phyloP scores from a whole-genome alignment of 208 protist species.

The Trypanosoma mega region DNA sequence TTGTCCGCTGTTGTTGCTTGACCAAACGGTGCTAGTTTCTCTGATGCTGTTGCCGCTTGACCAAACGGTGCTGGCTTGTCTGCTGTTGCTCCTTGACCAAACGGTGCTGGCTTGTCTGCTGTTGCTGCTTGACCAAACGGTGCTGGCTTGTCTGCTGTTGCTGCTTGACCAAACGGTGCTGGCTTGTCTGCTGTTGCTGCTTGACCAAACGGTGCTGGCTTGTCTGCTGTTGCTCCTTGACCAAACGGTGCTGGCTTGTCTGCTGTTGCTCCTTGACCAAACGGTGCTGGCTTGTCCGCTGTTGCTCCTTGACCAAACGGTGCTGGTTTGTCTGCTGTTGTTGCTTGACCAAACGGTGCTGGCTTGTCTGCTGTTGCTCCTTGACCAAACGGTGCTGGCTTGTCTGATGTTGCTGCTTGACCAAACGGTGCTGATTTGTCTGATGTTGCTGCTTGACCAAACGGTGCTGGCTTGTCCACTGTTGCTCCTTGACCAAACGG shows the following conservation, averaged over 20 bases:
- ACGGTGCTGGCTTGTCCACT: not conserved
- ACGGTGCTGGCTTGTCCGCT: constrained; percentile 3
- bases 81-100: constrained; percentile 11
- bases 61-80: constrained; percentile 1
- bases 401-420: not conserved
- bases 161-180: constrained; percentile 8
- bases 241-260: constrained; percentile 11
- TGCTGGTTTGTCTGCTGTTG: constrained; percentile 7
- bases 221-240: constrained; percentile 5
- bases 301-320: not conserved
- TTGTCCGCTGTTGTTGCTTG: constrained; percentile 5
- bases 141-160: constrained; percentile 1
- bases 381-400: constrained; percentile 1
- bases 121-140: constrained; percentile 12
- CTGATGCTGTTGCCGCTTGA: not conserved
- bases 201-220: constrained; percentile 3
- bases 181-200: not conserved
- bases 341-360: constrained; percentile 4
- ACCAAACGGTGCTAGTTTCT: not conserved
- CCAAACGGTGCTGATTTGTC: not conserved
- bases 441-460: not conserved
- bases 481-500: not conserved
- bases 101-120: constrained; percentile 7
- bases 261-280: constrained; percentile 9
- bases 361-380: constrained; percentile 4